Base-by-base conservation (phyloP, 116 monocot genomes). In the Trichopus zeylanicus region DNA sequence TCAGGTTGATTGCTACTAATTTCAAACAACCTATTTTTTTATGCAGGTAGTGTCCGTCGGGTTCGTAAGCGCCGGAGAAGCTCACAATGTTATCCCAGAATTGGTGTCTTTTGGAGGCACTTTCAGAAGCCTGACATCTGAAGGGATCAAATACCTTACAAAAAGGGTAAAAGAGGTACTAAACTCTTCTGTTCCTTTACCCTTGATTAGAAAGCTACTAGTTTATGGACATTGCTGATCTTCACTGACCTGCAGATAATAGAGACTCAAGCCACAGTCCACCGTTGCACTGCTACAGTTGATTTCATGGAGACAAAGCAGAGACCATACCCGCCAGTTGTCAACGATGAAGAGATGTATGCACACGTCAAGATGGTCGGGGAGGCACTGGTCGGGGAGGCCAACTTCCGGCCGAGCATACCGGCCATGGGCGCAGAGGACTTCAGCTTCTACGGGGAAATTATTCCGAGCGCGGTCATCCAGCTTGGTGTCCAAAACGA, bases 371-470 rank as follows among this genome's bases (percentile, higher is more conserved):
- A 77, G 67, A 33, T 22, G 22, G 80, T 85, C 1, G 88, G 77
- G 0, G 81, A 79, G 46, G 56, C 12, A 27, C 51, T 93, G 24
- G 58, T 93, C 20, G 93, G 93, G 6, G 46, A 60, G 51, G 62
- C n/a, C 62, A 85, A 88, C 16, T 61, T 88, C 15, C 11, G 2
- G 1, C 29, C 31, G 15, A 12, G 34, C 16, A 8, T 46, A 15
- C 46, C 48, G 6, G 5, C 21, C 0, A 88, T 82, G 88, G 85
- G 64, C 7, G 79, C 88, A 2, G 93, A 93, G 63, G 93, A 93
- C 62, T 93, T 93, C 61, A 75, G 88, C 27, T 93, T 93, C 67
- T 88, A 79, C 52, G 63, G 82, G 0, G 72, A 82, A 31, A 75
- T 26, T 48, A 82, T 93, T 66, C 81, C 84, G 8, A 68, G 88